Base-by-base conservation (phyloP, 73 alveolate species). In the Tetrahymena thermophila region DNA sequence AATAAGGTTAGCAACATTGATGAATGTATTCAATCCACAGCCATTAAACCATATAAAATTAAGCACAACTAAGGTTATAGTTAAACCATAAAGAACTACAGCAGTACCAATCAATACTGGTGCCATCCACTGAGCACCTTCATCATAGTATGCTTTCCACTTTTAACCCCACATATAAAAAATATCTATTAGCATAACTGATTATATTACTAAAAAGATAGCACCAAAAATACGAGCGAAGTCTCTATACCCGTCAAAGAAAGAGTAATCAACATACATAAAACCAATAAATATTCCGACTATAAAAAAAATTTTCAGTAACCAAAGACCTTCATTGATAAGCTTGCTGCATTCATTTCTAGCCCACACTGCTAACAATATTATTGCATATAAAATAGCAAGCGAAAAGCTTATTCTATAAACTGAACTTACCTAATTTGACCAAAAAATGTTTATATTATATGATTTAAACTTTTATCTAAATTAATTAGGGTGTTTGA, bases 21-120 rank as follows among this genome's bases (percentile, higher is more conserved):
- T 95, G 84, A 95, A 85, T 3, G 94, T 93, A 25, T 95, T 95
- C n/a, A 57, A 50, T 50, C 95, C 97, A 50, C 97, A 95, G 35
- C 97, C 97, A 43, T 85, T 50, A 11, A 95, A 95, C 97, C 97
- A 95, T 0, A 95, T 95, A 89, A 95, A 95, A 55, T 95, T 95
- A 43, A 85, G 93, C 3, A 95, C 85, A 44, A 85, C 56, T 31
- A 95, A 89, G 5, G 97, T 95, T 0, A 95, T 50, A 3, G 95
- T 94, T 25, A 89, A 83, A 10, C 97, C 97, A 95, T 85, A 95
- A 42, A 95, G 84, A 89, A 56, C 85, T 10, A 85, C 38, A 1
- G 97, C 44, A 0, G 95, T 95, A 1, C 55, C 93, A 23, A 95
- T 95, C 10, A 95, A 40, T 6, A 95, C 35, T 19, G 71, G 44